Evolutionary conservation across 768 basidiomycete genomes (phyloP), one percentile per base, ranked within the genome.

Genomic region (Hygrophoropsis aurantiaca): DNA sequence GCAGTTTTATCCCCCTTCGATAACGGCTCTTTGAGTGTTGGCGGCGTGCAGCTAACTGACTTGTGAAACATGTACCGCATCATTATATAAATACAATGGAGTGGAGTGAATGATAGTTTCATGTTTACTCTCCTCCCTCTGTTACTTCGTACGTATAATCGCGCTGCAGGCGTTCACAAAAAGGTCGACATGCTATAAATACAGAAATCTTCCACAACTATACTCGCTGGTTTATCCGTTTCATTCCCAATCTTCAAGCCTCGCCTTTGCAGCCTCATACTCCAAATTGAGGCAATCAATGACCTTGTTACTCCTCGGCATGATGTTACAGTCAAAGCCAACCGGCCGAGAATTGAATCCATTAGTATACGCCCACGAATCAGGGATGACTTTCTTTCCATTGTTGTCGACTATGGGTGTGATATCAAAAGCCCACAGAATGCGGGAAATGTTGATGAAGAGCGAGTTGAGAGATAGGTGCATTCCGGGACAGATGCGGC

Each of bases 321-420:
- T 41, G 30, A 71, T 35, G 11, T 56, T 51, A 52, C 65, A 70
- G 15, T 60, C 49, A 41, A 66, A 69, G n/a, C 58, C 60, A 23
- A 66, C 61, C 23, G 65, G 65, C 9, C 57, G 53, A 2, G 67
- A 66, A 35, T 65, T 68, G 56, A 70, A 67, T n/a, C 67, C 66
- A 26, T 62, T 61, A 3, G 70, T 69, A 37, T 64, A 60, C 36
- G 61, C 60, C 48, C 56, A 57, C 11, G 55, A 52, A 54, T 69
- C 65, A 61, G 39, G 26, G 15, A 32, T 19, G 4, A 9, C 30
- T 27, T 44, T 30, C 13, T 25, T 16, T 26, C 26, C 40, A 11
- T 16, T 18, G 13, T 13, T 30, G 39, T 51, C 37, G 20, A 43
- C 21, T 18, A 16, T 30, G 39, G 19, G 41, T 16, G 26, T 46